phyloP scores from a whole-genome alignment of 2,329 filamentous ascomycete genomes.

The Beauveria varroae region DNA sequence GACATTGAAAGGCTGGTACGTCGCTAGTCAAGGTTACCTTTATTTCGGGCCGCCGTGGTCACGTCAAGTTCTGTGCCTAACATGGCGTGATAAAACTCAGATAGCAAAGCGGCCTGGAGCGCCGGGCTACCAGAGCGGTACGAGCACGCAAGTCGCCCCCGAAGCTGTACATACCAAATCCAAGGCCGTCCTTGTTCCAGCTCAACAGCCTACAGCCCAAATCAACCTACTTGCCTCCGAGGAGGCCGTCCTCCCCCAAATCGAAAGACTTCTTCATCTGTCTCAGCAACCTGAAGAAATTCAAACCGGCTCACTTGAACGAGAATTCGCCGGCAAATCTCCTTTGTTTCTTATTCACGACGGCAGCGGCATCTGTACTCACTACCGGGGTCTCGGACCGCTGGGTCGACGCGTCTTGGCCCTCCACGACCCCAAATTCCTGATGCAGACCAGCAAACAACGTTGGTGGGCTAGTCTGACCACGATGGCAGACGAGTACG shows the following conservation, averaged over 20 bases:
- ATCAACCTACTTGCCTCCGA: neutral
- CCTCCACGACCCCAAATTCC: slow-evolving; percentile 14
- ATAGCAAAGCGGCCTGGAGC: neutral
- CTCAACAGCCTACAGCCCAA: neutral
- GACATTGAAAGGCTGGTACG: neutral
- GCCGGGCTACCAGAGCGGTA: neutral
- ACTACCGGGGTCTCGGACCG: neutral
- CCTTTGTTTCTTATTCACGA: slow-evolving; percentile 22
- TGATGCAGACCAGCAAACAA: slow-evolving; percentile 4
- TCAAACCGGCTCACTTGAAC: neutral
- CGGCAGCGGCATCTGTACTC: slow-evolving; percentile 21
- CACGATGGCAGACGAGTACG: neutral
- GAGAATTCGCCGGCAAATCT: neutral
- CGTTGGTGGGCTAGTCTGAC: neutral
- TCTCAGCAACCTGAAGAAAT: neutral
- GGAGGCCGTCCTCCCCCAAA: neutral
- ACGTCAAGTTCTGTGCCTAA: neutral
- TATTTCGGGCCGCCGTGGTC: neutral
- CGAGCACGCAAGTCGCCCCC: neutral
- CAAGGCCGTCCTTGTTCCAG: neutral
- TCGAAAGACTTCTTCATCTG: neutral
- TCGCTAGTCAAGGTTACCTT: neutral
- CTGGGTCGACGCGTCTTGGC: slow-evolving; percentile 13
- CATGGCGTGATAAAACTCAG: neutral
- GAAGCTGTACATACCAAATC: neutral